Evolutionary conservation across 2,329 filamentous ascomycete species (phyloP).

Genomic region (Fusarium sp.): DNA sequence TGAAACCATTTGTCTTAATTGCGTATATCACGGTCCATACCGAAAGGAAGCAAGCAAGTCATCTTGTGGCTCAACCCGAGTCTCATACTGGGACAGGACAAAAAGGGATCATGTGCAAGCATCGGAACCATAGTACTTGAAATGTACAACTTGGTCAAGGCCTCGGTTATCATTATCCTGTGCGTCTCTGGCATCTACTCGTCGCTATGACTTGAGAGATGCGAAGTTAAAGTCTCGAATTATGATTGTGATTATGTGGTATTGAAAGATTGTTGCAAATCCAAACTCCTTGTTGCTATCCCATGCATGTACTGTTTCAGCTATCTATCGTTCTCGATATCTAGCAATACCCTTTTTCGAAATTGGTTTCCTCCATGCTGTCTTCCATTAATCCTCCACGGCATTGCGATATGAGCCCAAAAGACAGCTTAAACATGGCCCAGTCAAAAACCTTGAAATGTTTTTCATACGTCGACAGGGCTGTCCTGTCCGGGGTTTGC

Average conservation of each 20-base stretch:
- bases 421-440: background rate
- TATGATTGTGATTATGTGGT: background rate
- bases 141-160: background rate
- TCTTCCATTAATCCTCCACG: too few relatives aligned
- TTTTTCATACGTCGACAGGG: slow-evolving; percentile 15
- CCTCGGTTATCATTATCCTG: background rate
- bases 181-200: background rate
- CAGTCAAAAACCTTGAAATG: accelerated
- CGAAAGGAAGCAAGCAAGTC: background rate
- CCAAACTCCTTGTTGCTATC: background rate
- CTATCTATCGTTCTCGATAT: background rate
- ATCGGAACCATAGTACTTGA: background rate
- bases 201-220: background rate
- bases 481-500: slow-evolving; percentile 55
- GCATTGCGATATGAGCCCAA: too few relatives aligned
- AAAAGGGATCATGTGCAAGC: background rate
- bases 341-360: too few relatives aligned
- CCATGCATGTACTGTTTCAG: background rate
- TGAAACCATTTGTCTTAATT: background rate
- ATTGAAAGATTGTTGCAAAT: background rate
- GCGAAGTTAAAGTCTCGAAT: background rate
- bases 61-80: background rate
- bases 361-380: background rate
- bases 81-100: background rate
- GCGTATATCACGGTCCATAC: background rate